Percentiles rank a stretch among this genome's conserved stretches.
Conservation (phyloP, 768 basidiomycete species). For the Naganishia vaughanmartiniae region DNA sequence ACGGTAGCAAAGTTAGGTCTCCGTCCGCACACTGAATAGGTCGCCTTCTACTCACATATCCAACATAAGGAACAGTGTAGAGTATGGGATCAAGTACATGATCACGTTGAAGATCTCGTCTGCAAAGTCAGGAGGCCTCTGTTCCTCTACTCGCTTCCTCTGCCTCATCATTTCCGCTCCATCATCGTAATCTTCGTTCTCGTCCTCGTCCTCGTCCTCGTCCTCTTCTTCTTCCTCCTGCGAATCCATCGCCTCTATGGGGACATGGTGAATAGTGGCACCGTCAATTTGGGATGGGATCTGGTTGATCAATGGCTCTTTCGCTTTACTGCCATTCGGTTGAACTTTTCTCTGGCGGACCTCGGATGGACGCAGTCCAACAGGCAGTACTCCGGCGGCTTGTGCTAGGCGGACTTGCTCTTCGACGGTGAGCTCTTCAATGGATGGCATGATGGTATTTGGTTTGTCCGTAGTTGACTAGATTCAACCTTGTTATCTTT, state of each 20-base stretch:
- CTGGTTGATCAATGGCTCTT: slow-evolving; percentile 17
- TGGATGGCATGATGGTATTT: slow-evolving; percentile 1
- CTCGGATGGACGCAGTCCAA: slow-evolving; percentile 19
- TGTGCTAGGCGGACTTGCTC: slow-evolving; percentile 32
- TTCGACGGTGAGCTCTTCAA: slow-evolving; percentile 25
- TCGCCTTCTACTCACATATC: slow-evolving; percentile 44
- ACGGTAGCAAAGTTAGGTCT: background rate
- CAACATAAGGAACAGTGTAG: slow-evolving; percentile 45
- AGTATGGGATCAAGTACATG: slow-evolving; percentile 47
- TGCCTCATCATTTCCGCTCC: slow-evolving; percentile 10
- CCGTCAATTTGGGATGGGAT: slow-evolving; percentile 12
- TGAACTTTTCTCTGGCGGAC: slow-evolving; percentile 8
- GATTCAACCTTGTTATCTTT: background rate
- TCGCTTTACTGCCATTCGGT: background rate
- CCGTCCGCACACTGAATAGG: background rate
- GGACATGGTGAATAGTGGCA: slow-evolving; percentile 22
- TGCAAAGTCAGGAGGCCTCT: slow-evolving; percentile 32
- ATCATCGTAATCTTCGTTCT: background rate
- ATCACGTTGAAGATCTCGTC: slow-evolving; percentile 47
- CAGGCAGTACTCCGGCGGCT: slow-evolving; percentile 25
- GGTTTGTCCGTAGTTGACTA: background rate
- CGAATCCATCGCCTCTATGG: background rate
- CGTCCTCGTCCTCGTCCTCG: slow-evolving; percentile 3
- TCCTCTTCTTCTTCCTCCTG: slow-evolving; percentile 10
- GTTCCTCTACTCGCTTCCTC: slow-evolving; percentile 1